Conservation (phyloP, 768 basidiomycete species). For the Suillus subalutaceus region DNA sequence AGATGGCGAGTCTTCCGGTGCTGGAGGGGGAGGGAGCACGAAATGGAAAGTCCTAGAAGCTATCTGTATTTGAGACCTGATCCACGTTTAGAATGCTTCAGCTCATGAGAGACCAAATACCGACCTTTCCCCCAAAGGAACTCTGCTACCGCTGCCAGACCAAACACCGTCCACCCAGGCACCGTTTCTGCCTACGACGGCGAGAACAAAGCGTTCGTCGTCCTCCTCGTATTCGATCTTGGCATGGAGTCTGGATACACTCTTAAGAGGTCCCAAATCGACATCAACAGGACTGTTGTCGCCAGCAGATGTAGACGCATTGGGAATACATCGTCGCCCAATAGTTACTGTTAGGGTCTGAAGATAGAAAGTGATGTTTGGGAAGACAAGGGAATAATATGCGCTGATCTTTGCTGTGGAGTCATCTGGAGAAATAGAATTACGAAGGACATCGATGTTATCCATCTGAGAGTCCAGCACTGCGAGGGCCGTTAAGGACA, state of each 20-base stretch:
- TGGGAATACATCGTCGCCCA: conserved; percentile 80
- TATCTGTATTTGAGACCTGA: conserved; percentile 93
- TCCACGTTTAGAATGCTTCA: conserved; percentile 18
- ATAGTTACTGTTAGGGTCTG: conserved; percentile 94
- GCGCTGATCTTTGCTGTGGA: conserved; percentile 83
- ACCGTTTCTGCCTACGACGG: conserved; percentile 94
- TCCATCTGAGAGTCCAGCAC: conserved; percentile 6
- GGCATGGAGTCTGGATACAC: conserved; percentile 95
- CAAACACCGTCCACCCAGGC: conserved; percentile 99
- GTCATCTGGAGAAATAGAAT: conserved; percentile 16
- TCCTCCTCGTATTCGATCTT: conserved; percentile 94
- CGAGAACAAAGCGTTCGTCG: conserved; percentile 84
- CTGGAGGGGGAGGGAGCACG: conserved; percentile 86
- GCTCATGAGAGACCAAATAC: conserved; percentile 18
- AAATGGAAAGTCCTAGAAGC: conserved; percentile 97
- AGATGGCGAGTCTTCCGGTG: conserved; percentile 79
- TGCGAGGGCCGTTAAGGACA: conserved; percentile 22
- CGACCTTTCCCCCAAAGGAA: conserved; percentile 85
- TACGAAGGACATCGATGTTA: conserved; percentile 2
- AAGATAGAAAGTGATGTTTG: conserved; percentile 94
- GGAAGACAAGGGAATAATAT: conserved; percentile 93
- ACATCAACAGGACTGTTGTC: conserved; percentile 69
- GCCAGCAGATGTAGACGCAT: conserved; percentile 54
- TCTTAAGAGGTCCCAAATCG: conserved; percentile 95
- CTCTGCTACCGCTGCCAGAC: conserved; percentile 84